A percentile compares a stretch with the other conserved stretches of the same genome.
Conservation (phyloP, 2,329 filamentous ascomycete genomes). For the Coniochaeta sp. region DNA sequence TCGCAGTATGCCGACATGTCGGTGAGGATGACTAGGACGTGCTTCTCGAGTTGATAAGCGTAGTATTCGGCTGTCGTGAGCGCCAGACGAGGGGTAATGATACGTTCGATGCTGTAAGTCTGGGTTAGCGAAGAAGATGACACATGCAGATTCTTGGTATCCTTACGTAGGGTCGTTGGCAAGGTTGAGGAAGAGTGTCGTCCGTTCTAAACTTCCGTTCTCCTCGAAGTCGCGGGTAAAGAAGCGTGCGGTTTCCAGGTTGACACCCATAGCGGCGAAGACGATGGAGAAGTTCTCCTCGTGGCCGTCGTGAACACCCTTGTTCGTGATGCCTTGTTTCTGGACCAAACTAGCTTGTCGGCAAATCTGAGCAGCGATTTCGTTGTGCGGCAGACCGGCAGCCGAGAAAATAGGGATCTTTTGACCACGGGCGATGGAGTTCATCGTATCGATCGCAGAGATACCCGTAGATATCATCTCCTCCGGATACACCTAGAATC, state of each 20-base stretch:
- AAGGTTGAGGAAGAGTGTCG: conserved; percentile 96
- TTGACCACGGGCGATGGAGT: conserved; percentile 94
- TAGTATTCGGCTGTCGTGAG: conserved; percentile 99
- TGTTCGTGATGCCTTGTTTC: conserved; percentile 69
- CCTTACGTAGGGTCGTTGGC: conserved; percentile 91
- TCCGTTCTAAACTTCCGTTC: conserved; percentile 96
- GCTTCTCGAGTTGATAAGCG: conserved; percentile 99
- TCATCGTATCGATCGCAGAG: conserved; percentile 98
- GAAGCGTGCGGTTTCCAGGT: conserved; percentile 97
- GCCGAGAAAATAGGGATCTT: conserved; percentile 99
- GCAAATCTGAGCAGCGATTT: conserved; percentile 98
- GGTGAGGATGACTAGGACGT: conserved; percentile 97
- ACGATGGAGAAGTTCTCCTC: conserved; percentile 99
- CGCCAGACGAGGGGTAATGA: conserved; percentile 96
- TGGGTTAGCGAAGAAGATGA: conserved; percentile 8
- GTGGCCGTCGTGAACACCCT: conserved; percentile 92
- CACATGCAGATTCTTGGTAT: background rate
- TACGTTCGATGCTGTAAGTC: conserved; percentile 82
- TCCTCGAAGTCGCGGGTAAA: conserved; percentile 98
- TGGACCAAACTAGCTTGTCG: conserved; percentile 91
- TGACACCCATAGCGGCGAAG: conserved; percentile 99
- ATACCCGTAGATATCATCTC: conserved; percentile 99
- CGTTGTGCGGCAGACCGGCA: conserved; percentile 96
- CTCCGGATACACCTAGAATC: conserved; percentile 81
- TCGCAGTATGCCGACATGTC: conserved; percentile 98